Evolutionary conservation across 1,139 yeast genomes (phyloP), one percentile per base, ranked within the genome.

Genomic region (Yamadazyma aaseri): DNA sequence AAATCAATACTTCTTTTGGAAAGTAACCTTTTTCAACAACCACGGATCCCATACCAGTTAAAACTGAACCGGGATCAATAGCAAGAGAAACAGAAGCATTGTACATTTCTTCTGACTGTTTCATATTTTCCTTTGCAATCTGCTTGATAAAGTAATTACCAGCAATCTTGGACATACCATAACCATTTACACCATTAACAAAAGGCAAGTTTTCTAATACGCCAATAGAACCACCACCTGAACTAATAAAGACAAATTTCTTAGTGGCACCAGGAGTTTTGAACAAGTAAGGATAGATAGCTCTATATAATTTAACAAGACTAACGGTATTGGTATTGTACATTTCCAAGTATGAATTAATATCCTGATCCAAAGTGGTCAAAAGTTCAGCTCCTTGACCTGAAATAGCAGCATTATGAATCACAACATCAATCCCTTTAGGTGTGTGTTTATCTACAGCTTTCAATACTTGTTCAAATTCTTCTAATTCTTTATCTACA

Each of bases 41-140:
- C n/a, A n/a, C n/a, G n/a, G n/a, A n/a, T n/a, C n/a, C n/a, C 38
- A 36, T 34, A 24, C 34, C 40, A 25, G 40, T 36, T 9, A 16
- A 24, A 10, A 34, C 38, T 10, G 24, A 10, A 3, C 40, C 40
- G 3, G 40, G 40, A 42, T 81, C 80, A 10, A 90, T 81, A 38
- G 35, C 23, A 11, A 87, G 16, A 3, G 30, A n/a, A 15, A 32
- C 14, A 12, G 34, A 21, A n/a, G 26, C 8, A 14, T 33, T 22
- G 8, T 71, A 67, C 4, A 60, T 61, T 5, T 53, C 55, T 13
- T 51, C 67, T 15, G 53, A 59, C 21, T 64, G 65, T 26, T 55
- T 62, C 31, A 76, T 33, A 16, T 30, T 32, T 18, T 36, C 34
- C 6, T 4, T 10, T 3, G 39, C 13, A 9, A 36, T 14, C 17